Evolutionary conservation across 257 asterid genomes (phyloP), one percentile per base, ranked within the genome.

Genomic region (Voacanga thouarsii): DNA sequence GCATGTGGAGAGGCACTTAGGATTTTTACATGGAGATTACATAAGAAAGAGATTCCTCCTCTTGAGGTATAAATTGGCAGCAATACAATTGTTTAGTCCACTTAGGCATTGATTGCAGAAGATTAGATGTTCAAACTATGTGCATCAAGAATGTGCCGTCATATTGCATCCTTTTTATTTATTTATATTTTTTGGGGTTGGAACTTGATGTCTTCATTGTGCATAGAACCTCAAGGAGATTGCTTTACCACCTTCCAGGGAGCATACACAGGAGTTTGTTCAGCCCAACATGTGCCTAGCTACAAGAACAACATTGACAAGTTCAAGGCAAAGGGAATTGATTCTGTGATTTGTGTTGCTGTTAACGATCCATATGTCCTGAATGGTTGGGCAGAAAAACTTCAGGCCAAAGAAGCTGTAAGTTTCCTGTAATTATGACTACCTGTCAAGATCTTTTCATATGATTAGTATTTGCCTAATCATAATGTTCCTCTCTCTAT

Each of bases 321-420:
- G 84, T 90, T 93, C 83, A 95, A 90, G 91, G 89, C 86, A 50
- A 95, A 93, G 81, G 99, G 99, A 66, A 79, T 95, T 59, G 97
- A 95, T 83, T 87, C 98, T 3, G 97, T 95, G 76, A 87, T 95
- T 79, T 95, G 99, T 80, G 93, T 95, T 24, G 87, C 99, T 82
- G 89, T 95, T 77, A 95, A 95, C 80, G 98, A 93, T 83, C 99
- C 99, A 14, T 95, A 91, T 77, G 87, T 78, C 11, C 56, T 95
- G 78, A 93, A 91, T 70, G 99, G 94, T 66, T 95, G 99, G 99
- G 98, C 98, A 11, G 98, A 93, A 77, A 93, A 91, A 51, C 88
- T 95, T 78, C 88, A 88, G 86, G 98, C 99, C 21, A 88, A 89
- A 80, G 94, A 93, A 12, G 93, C 88, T 64, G 98, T 93, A 93